Evolutionary conservation across 495 filamentous ascomycete genomes (phyloP), one percentile per base, ranked within the genome.

Genomic region (Hypoxylon fragiforme): DNA sequence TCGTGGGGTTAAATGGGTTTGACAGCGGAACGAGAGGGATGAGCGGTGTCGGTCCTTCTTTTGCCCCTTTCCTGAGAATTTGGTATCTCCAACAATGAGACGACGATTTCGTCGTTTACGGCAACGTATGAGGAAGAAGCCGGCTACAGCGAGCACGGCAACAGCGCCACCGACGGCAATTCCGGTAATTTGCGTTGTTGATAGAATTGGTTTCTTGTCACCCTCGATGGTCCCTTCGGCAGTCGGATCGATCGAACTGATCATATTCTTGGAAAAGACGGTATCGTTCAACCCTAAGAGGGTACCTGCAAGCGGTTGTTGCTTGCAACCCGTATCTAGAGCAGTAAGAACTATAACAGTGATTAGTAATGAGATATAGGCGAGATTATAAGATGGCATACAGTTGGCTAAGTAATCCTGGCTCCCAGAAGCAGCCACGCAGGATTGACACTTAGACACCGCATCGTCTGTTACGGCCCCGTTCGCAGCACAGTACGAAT

Each of bases 1-100:
- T 9, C 56, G 65, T 1, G 76, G 74, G 15, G 65, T 63, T 40
- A 76, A 54, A 53, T 74, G 71, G 1, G 76, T 73, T 50, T 75
- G 74, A 64, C 76, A 79, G 52, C 74, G 72, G 62, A 79, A 79
- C 7, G 74, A 77, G 22, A 76, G 61, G 11, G 72, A 68, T 1
- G 75, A 78, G 1, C 67, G 67, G 38, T 62, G 64, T 13, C 63
- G 58, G 14, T 60, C 46, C 9, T 42, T 46, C 41, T 58, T 66
- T 20, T 50, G 44, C 30, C 50, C 32, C 40, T 50, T 38, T 19
- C 47, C 13, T 3, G 45, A 65, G 34, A 52, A 31, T 22, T 48
- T 62, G 30, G 65, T 55, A 34, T 54, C 63, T 22, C 62, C 65
- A 41, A 66, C 62, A 13, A 65, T 60, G 21, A 63, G 63, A 3